Evolutionary conservation across 768 basidiomycete genomes (phyloP), one percentile per base, ranked within the genome.

Genomic region (Gymnopilus junonius): DNA sequence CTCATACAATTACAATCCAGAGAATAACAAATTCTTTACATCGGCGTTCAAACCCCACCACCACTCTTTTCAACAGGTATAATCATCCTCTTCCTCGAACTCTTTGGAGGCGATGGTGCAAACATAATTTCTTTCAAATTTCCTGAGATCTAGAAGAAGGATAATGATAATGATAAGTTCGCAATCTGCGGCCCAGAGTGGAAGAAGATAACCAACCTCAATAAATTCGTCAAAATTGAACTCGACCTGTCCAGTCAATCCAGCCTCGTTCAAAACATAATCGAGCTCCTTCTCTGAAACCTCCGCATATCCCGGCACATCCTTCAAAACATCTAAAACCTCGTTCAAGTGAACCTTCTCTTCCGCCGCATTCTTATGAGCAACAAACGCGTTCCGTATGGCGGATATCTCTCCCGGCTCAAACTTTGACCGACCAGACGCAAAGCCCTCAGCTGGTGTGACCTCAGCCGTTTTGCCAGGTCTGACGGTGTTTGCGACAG

Each of bases 201-300:
- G 32, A 61, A 42, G 48, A 59, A 55, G 57, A 23, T 17, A 15
- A 62, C 87, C 14, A 66, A 93, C 93, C 86, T 96, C 94, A 53
- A 95, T 80, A 74, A 96, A 96, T 71, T 93, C 92, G 66, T 96
- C 92, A 69, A 94, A 87, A 64, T 89, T 87, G 50, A 97, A 76
- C 27, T 83, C 82, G 29, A 76, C 74, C 68, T 82, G 79, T 21
- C 76, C 75, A 53, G 79, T 76, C 73, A 92, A 86, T 3, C 92
- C 95, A 63, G 91, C 88, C 72, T 91, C 88, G 59, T 83, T 82
- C 55, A 96, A 81, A 1, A 94, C 92, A 71, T 93, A 91, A 34
- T 87, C 83, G 43, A 88, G 81, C 64, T 94, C 92, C 65, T 87
- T 85, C 43, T 79, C 74, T 55, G 83, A 78, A 61, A 91, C 78